Base-by-base conservation (phyloP, 2,329 filamentous ascomycete species). In the Madurella mycetomatis region DNA sequence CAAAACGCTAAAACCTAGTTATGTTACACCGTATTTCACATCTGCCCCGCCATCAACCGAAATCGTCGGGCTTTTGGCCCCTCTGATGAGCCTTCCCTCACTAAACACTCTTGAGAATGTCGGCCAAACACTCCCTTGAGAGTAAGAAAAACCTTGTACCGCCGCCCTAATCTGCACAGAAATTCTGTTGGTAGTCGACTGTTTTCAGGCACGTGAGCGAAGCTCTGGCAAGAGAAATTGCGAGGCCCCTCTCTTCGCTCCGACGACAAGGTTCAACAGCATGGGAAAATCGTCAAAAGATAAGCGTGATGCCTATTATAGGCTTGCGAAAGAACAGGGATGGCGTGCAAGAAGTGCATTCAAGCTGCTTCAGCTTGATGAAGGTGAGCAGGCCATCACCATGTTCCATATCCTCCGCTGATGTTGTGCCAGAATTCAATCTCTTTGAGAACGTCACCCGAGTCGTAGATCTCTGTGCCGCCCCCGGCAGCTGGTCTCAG, bases 261-360 rank as follows among this genome's bases (percentile, higher is more conserved):
- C 13, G 34, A 37, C 60, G 65, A 63, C 46, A 16, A 15, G 42
- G 19, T 37, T 37, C 16, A 72, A 43, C 16, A 72, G 42, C 31
- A 95, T 96, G 92, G 92, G 92, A 1, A 97, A 97, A 71, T 96
- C 94, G 1, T 97, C 92, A 46, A 99, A 99, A 73, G 94, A 99
- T 69, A 99, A 99, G 75, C 88, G 94, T 50, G 94, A 99, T 71
- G 92, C 92, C 44, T 99, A 99, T 74, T 99, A 99, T 68, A 84
- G 94, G 51, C 87, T 99, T 9, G 94, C 94, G 16, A 99, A 99
- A 74, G 94, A 99, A 72, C 94, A 99, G 77, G 95, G 95, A 60
- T 99, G 94, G 92, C 88, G 94, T 37, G 94, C 94, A 30, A 83
- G 94, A 54, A 96, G 91, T 62, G 94, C 94, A 9, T 99, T 96